Conservation (phyloP, 805 yeast species). For the Spathaspora arborariae region DNA sequence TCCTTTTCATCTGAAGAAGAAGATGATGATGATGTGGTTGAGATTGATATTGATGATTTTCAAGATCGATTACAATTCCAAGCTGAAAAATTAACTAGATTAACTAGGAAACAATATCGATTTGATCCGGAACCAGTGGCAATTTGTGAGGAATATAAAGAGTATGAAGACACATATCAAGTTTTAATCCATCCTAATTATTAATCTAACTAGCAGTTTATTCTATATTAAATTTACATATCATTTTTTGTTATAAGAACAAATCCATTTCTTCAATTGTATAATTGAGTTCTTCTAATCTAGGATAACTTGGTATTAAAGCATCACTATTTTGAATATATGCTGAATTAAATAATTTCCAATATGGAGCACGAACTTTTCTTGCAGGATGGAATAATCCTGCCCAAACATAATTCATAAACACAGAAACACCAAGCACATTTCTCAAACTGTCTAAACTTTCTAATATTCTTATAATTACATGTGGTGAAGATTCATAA, state of each 20-base stretch:
- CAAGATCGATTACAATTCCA: conserved; percentile 50
- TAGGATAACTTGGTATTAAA: conserved; percentile 80
- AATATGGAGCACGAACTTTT: conserved; percentile 78
- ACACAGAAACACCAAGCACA: conserved; percentile 72
- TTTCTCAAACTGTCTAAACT: conserved; percentile 70
- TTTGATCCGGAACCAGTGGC: conserved; percentile 20
- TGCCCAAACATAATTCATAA: conserved; percentile 74
- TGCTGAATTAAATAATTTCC: conserved; percentile 77
- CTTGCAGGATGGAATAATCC: conserved; percentile 94
- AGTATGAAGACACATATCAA: conserved; percentile 24
- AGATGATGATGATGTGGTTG: conserved; percentile 12
- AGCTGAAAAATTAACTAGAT: conserved; percentile 47
- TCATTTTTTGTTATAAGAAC: conserved; percentile 26
- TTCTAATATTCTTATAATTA: conserved; percentile 75
- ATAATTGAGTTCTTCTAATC: conserved; percentile 30
- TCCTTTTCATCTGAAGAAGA: conserved; percentile 11
- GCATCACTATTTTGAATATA: conserved; percentile 73
- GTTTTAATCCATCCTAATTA: background rate
- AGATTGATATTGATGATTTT: conserved; percentile 13
- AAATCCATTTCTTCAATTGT: conserved; percentile 52
- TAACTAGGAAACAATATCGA: conserved; percentile 37
- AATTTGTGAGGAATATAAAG: conserved; percentile 26
- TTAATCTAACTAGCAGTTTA: too few relatives aligned
- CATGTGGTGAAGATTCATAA: conserved; percentile 95
- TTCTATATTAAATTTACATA: too few relatives aligned